phyloP scores from a whole-genome alignment of 1,284 basidiomycete genomes.

The Tylopilus sp. region DNA sequence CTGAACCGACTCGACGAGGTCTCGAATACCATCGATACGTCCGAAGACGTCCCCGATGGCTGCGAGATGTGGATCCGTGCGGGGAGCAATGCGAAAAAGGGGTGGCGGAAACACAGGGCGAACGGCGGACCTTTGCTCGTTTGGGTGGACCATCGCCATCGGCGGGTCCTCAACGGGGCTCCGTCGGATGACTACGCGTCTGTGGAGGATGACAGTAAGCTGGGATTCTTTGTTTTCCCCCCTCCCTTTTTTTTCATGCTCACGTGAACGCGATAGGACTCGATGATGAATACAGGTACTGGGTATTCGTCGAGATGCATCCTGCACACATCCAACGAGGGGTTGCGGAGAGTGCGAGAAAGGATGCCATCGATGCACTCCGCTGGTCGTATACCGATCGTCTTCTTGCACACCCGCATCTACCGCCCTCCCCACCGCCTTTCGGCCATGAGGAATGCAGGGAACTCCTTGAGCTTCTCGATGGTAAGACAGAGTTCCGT shows the following conservation, averaged over 20 bases:
- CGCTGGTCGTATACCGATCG: slow-evolving; percentile 77
- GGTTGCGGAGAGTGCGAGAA: slow-evolving; percentile 40
- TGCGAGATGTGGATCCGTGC: slow-evolving; percentile 54
- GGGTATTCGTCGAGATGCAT: slow-evolving; percentile 71
- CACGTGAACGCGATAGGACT: slow-evolving; percentile 40
- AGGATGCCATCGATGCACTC: slow-evolving; percentile 65
- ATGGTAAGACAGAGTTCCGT: slow-evolving; percentile 36
- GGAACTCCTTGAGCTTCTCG: slow-evolving; percentile 60
- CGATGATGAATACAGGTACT: slow-evolving; percentile 71
- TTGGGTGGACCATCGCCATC: slow-evolving; percentile 64
- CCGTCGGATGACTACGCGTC: slow-evolving; percentile 33
- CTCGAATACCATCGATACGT: slow-evolving; percentile 45
- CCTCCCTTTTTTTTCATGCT: slow-evolving; percentile 12
- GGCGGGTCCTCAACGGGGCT: slow-evolving; percentile 49
- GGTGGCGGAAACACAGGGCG: slow-evolving; percentile 29
- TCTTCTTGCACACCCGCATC: slow-evolving; percentile 53
- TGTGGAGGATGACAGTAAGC: slow-evolving; percentile 60
- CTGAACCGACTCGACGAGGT: slow-evolving; percentile 48
- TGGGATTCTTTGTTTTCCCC: neutral
- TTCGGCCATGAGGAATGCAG: slow-evolving; percentile 72
- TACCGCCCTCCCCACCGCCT: slow-evolving; percentile 47
- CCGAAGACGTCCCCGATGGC: slow-evolving; percentile 35
- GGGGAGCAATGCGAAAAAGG: slow-evolving; percentile 20
- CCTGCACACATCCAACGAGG: slow-evolving; percentile 61
- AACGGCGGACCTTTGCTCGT: slow-evolving; percentile 41